Evolutionary conservation across 192 early-diverging fungal genomes (phyloP), one percentile per base, ranked within the genome.

Genomic region (Cladochytrium replicatum): DNA sequence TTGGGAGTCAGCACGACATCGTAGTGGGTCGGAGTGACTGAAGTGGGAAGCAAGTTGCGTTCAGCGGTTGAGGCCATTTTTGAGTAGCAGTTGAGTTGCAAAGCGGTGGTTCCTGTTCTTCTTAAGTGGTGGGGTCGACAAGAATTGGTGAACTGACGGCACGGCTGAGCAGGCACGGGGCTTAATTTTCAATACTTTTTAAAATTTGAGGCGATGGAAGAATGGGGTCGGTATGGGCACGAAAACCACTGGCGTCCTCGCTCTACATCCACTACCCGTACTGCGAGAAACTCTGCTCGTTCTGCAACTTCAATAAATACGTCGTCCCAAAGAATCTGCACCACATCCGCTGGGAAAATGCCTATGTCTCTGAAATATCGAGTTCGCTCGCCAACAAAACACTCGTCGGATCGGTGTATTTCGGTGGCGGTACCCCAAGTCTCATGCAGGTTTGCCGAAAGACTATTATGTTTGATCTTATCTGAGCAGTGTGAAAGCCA

Each of bases 21-120:
- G 69, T 95, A 95, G 63, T 93, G 86, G 29, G 71, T 58, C 4
- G 92, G 92, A 34, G 71, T 80, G 43, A 91, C 86, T 51, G 78
- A 88, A 46, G 80, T 83, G 40, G 92, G 92, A 26, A 95, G 78
- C 32, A 93, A 75, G 58, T 90, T 81, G 43, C 69, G 55, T n/a
- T n/a, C n/a, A n/a, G n/a, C n/a, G n/a, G n/a, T n/a, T n/a, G n/a
- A n/a, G n/a, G n/a, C n/a, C n/a, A n/a, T n/a, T n/a, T n/a, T n/a
- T n/a, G n/a, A n/a, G n/a, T n/a, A n/a, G n/a, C n/a, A n/a, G n/a
- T n/a, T n/a, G n/a, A n/a, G n/a, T n/a, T n/a, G n/a, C n/a, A n/a
- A n/a, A n/a, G n/a, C n/a, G n/a, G n/a, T n/a, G n/a, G n/a, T n/a
- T n/a, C n/a, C n/a, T n/a, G n/a, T n/a, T n/a, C n/a, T n/a, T n/a